Evolutionary conservation across 2,329 filamentous ascomycete species (phyloP).

Genomic region (Kalmusia sp.): DNA sequence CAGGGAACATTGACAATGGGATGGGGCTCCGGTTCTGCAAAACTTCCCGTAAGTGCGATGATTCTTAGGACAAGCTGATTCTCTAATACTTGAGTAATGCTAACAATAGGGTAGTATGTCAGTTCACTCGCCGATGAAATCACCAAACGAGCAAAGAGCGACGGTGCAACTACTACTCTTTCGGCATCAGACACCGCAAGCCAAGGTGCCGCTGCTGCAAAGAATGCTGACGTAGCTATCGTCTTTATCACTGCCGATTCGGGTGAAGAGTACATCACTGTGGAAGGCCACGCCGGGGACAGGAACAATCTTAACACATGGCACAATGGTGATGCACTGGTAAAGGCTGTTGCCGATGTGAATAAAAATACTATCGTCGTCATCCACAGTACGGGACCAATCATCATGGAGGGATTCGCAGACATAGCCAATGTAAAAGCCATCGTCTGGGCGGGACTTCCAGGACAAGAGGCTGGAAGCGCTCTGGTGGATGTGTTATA

Average conservation of each 20-base stretch:
- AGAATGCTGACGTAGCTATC: conserved; percentile 47
- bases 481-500: conserved; percentile 55
- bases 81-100: no score
- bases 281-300: conserved; percentile 55
- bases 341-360: conserved; percentile 44
- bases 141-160: conserved; percentile 42
- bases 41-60: no score
- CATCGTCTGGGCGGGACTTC: conserved; percentile 49
- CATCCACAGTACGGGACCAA: conserved; percentile 46
- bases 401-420: conserved; percentile 46
- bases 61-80: no score
- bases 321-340: conserved; percentile 52
- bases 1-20: conserved; percentile 72
- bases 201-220: conserved; percentile 46
- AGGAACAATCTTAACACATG: conserved; percentile 57
- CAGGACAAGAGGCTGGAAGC: conserved; percentile 54
- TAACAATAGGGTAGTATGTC: no score
- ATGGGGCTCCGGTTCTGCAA: conserved; percentile 67
- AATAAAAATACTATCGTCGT: conserved; percentile 49
- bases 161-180: conserved; percentile 47
- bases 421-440: conserved; percentile 47
- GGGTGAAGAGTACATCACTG: conserved; percentile 59
- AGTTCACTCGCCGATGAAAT: conserved; percentile 53
- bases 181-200: conserved; percentile 48
- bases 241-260: conserved; percentile 58